Conservation (phyloP, 139 green algal species). For the Tetradesmus lagerheimii region DNA sequence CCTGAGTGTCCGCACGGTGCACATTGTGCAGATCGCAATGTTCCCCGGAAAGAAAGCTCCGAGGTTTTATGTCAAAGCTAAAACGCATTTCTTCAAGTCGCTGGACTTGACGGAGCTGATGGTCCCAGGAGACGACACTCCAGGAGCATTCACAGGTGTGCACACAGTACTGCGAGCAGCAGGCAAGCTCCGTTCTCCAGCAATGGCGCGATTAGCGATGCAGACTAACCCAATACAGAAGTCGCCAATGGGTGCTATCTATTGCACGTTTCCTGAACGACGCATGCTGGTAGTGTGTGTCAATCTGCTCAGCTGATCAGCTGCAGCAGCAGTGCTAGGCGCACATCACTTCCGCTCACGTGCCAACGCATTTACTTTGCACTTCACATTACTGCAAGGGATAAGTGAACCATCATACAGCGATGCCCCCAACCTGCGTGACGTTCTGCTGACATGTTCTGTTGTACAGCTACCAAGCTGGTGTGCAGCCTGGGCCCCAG, state of each 20-base stretch:
- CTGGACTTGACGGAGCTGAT: constrained; percentile 22
- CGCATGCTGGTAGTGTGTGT: too few relatives aligned
- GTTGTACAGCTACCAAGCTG: constrained; percentile 38
- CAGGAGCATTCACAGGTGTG: constrained; percentile 34
- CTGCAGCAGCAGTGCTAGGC: too few relatives aligned
- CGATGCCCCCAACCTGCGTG: too few relatives aligned
- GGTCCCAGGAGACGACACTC: background rate
- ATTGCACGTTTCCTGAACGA: too few relatives aligned
- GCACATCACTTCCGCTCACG: too few relatives aligned
- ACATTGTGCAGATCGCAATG: background rate
- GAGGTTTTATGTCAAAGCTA: constrained; percentile 19
- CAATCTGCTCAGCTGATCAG: too few relatives aligned
- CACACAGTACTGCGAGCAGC: background rate
- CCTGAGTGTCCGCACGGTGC: background rate
- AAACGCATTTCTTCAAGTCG: constrained; percentile 37
- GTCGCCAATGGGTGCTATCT: too few relatives aligned
- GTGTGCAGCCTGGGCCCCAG: constrained; percentile 25
- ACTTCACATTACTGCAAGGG: too few relatives aligned
- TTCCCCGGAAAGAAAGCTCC: background rate
- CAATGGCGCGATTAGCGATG: too few relatives aligned
- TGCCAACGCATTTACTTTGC: too few relatives aligned
- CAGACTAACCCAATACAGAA: too few relatives aligned
- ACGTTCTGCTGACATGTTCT: background rate
- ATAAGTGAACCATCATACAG: too few relatives aligned
- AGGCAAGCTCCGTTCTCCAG: background rate